These are phyloP conservation scores for Aspergillus sp. DNA, from an alignment of 2,329 filamentous ascomycete genomes.

Conservation along the genomic window DNA sequence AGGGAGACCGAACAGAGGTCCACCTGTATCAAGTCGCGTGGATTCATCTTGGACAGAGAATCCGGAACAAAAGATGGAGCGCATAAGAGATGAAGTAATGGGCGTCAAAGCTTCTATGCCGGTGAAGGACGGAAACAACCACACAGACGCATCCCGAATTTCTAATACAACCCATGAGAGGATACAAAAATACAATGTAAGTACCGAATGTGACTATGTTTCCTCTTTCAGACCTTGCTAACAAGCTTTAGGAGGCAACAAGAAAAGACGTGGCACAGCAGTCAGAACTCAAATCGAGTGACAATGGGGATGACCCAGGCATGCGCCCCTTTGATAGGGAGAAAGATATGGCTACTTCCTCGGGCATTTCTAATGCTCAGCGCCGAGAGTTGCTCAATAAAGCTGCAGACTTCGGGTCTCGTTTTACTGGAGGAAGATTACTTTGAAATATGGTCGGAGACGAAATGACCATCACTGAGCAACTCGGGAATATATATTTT, in stretches of 20 bases:
- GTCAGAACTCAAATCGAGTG: neutral
- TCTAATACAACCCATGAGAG: constrained; percentile 38
- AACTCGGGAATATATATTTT: neutral
- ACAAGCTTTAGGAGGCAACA: constrained; percentile 2
- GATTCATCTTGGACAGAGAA: constrained; percentile 82
- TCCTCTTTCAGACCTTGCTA: neutral
- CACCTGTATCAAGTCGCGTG: constrained; percentile 17
- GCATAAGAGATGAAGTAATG: constrained; percentile 74
- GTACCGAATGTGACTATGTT: constrained; percentile 12
- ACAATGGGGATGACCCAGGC: constrained; percentile 72
- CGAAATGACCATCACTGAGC: neutral
- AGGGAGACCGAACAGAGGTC: constrained; percentile 50
- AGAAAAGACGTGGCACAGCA: constrained; percentile 1
- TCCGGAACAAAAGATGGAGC: constrained; percentile 74
- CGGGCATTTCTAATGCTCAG: constrained; percentile 65
- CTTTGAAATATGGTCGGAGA: constrained; percentile 21
- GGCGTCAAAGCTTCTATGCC: constrained; percentile 50
- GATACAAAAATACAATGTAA: constrained; percentile 55
- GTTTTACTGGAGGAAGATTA: constrained; percentile 69
- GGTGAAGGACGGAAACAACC: constrained; percentile 3
- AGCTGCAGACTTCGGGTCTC: constrained; percentile 71
- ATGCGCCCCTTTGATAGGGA: constrained; percentile 81
- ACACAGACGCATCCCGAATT: constrained; percentile 17
- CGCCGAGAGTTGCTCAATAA: constrained; percentile 71
- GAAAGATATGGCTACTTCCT: constrained; percentile 81